Base-by-base conservation (phyloP, 2,329 filamentous ascomycete species). In the Podosphaera aphanis region DNA sequence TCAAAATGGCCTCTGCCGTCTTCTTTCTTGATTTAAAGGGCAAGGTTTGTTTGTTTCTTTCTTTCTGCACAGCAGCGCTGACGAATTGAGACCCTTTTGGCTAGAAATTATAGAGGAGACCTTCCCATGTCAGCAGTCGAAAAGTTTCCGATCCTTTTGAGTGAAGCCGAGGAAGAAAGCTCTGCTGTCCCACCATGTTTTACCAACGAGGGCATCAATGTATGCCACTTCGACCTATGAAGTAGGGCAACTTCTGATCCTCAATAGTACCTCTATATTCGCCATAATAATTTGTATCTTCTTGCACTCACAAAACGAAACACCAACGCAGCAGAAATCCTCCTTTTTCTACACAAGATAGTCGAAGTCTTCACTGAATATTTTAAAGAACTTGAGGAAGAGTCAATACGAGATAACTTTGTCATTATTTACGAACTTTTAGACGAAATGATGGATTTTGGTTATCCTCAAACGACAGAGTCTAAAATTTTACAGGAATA, bases 361-460 rank as follows among this genome's bases (percentile, higher is more conserved):
- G 90, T 98, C 59, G 90, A 95, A 63, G 90, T 98, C 52, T 98
- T 98, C 61, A 98, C 90, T 49, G 90, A 98, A 65, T 98, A 98
- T 69, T 98, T 98, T 72, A 98, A 98, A 64, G 88, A 92, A 52
- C 72, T 98, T 49, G 90, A 98, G 64, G 90, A 98, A 63, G 90
- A 98, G 65, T 93, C 84, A 56, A 98, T 98, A 62, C 77, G 90
- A 56, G 90, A 98, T 69, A 98, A 98, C 68, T 98, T 98, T 61
- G 90, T 98, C 62, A 78, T 98, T 60, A 98, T 98, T 59, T 98
- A 98, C 69, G 90, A 98, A 65, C 66, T 98, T 50, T 74, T 98
- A 51, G 90, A 98, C 60, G 90, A 98, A 68, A 98, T 98, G 90
- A 98, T 98, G 90, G 90, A 98, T 65, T 98, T 98, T 69, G 90